Evolutionary conservation across 768 basidiomycete species (phyloP).

Genomic region (Rhizopogon salebrosus): DNA sequence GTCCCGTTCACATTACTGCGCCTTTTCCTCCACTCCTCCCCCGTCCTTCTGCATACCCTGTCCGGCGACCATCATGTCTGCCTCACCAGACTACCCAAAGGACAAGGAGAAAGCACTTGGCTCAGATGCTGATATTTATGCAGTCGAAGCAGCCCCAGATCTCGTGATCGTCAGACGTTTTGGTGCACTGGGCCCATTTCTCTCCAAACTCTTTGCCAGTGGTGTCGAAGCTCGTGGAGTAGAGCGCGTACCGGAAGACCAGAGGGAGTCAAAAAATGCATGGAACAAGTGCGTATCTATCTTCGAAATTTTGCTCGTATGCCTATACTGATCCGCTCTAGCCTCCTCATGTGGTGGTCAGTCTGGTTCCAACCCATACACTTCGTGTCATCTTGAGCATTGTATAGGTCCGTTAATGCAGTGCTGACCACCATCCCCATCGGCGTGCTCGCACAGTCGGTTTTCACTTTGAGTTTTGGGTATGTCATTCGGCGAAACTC

Average conservation of each 20-base stretch:
- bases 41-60: neutral
- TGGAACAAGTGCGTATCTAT: slow-evolving; percentile 34
- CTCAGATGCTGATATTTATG: neutral
- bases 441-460: slow-evolving; percentile 43
- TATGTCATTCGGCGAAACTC: slow-evolving; percentile 17
- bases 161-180: slow-evolving; percentile 27
- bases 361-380: neutral
- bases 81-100: neutral
- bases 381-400: neutral
- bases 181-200: slow-evolving; percentile 23
- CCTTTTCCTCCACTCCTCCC: no score
- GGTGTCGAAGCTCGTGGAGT: slow-evolving; percentile 56
- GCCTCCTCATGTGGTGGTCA: slow-evolving; percentile 44
- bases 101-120: slow-evolving; percentile 20
- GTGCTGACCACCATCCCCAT: slow-evolving; percentile 46
- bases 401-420: slow-evolving; percentile 40
- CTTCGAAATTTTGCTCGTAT: neutral
- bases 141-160: slow-evolving; percentile 22
- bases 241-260: slow-evolving; percentile 47
- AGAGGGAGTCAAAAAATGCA: slow-evolving; percentile 37
- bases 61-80: neutral
- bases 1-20: no score
- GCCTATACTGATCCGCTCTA: slow-evolving; percentile 4
- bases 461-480: slow-evolving; percentile 44
- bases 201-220: slow-evolving; percentile 36